Percentiles rank a stretch among this genome's conserved stretches.
Conservation (phyloP, 345 rosid genomes). For the Hevea brasiliensis region DNA sequence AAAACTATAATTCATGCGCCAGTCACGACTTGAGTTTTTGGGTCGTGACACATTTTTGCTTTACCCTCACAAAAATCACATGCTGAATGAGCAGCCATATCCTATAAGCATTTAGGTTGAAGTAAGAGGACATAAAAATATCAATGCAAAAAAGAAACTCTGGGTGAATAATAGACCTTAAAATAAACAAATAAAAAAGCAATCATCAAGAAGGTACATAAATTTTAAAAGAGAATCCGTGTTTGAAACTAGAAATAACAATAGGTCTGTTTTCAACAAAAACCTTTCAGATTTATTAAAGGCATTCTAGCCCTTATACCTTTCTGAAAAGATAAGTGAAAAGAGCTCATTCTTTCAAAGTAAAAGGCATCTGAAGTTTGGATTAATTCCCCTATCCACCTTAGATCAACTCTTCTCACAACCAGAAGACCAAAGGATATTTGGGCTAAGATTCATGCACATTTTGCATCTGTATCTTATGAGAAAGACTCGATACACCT, state of each 20-base stretch:
- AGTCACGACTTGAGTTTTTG: no score
- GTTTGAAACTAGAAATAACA: not conserved
- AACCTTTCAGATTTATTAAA: not conserved
- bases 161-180: not conserved
- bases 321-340: not conserved
- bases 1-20: no score
- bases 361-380: not conserved
- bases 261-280: not conserved
- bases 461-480: no score
- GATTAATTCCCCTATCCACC: no score
- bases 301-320: not conserved
- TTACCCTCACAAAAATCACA: constrained; percentile 98
- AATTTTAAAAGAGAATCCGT: not conserved
- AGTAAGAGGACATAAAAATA: not conserved
- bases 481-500: no score
- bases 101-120: constrained; percentile 37
- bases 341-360: not conserved
- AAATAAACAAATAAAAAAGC: no score
- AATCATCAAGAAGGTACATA: not conserved
- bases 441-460: no score
- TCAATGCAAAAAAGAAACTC: not conserved
- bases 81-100: constrained; percentile 98
- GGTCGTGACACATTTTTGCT: no score
- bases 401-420: no score
- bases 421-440: no score